A percentile compares a stretch with the other conserved stretches of the same genome.
These are phyloP conservation scores for Fusarium sp. DNA, from an alignment of 2,329 filamentous ascomycete genomes.

Conservation along the genomic window DNA sequence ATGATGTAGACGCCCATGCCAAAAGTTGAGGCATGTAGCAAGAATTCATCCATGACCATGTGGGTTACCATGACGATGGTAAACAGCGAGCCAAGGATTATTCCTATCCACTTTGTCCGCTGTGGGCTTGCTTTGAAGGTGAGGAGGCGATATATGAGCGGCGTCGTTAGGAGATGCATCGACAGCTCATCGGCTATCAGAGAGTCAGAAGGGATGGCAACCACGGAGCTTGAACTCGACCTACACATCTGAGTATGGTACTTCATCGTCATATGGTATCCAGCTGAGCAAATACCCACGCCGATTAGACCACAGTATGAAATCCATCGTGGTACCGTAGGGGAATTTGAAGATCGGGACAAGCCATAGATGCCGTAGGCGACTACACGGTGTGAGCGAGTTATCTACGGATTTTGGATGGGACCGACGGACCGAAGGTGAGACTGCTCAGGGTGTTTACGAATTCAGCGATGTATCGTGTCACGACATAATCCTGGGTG, in stretches of 20 bases:
- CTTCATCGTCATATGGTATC: slow-evolving; percentile 49
- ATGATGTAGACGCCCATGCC: slow-evolving; percentile 49
- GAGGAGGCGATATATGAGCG: slow-evolving; percentile 52
- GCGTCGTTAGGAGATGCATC: slow-evolving; percentile 54
- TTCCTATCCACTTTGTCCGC: slow-evolving; percentile 39
- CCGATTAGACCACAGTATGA: slow-evolving; percentile 52
- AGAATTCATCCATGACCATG: slow-evolving; percentile 54
- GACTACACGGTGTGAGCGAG: slow-evolving; percentile 42
- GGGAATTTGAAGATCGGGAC: slow-evolving; percentile 20
- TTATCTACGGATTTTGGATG: neutral
- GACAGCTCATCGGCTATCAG: slow-evolving; percentile 50
- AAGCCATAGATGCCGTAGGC: slow-evolving; percentile 52
- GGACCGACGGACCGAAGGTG: slow-evolving; percentile 43
- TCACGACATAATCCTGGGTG: slow-evolving; percentile 51
- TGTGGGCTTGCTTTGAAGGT: slow-evolving; percentile 45
- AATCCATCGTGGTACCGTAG: slow-evolving; percentile 43
- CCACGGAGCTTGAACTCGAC: accelerated
- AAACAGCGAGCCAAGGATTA: slow-evolving; percentile 37
- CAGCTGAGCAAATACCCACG: slow-evolving; percentile 46
- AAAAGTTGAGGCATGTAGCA: slow-evolving; percentile 51
- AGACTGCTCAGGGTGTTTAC: slow-evolving; percentile 55
- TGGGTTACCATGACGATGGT: slow-evolving; percentile 51
- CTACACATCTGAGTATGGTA: slow-evolving; percentile 50
- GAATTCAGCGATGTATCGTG: slow-evolving; percentile 54
- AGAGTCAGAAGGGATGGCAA: neutral